Evolutionary conservation across 2,329 filamentous ascomycete genomes (phyloP), one percentile per base, ranked within the genome.

Genomic region (Pseudogymnoascus destructans): DNA sequence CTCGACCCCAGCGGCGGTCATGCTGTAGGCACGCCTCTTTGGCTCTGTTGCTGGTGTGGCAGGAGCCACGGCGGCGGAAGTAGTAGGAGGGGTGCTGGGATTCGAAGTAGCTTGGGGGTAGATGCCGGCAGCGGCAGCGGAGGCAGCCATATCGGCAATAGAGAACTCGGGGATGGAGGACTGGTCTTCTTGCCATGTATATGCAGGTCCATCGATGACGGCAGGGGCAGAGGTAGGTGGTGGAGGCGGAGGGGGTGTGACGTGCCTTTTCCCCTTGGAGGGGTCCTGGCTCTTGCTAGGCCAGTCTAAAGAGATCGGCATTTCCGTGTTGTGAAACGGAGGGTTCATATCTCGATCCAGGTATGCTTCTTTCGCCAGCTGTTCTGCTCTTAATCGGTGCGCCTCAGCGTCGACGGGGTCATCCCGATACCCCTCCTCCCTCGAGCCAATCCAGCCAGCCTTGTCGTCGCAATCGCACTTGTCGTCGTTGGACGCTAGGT

Each of bases 1-100:
- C 9, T 63, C 59, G 9, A 59, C 58, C 11, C 61, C 57, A n/a
- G 33, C 56, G n/a, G 58, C 59, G 11, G 59, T 54, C 49, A 63
- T 63, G 38, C 60, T 62, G 55, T 64, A 63, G 21, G 60, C 61
- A 23, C 62, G 58, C 13, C 63, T 49, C 30, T 62, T 52, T 11
- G 61, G 58, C 40, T 46, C 40, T 27, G 40, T 25, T 46, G 40
- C 40, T 15, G 40, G 40, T 25, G 40, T 46, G 40, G 40, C 21
- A 13, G 40, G 40, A 46, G 40, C 40, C 7, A 13, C 40, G 6
- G 40, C 21, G 17, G 7, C 21, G 7, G 40, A 21, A 3, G 40
- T 46, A 10, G 21, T 15, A 2, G 40, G 40, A 25, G 40, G 40
- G 21, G 40, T 46, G 21, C 7, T 25, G 13, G 40, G 40, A 25